Percentiles rank a stretch among this genome's conserved stretches.
These are phyloP conservation scores for Plasmodium vinckei DNA, from an alignment of 169 alveolate species.

Conservation along the genomic window DNA sequence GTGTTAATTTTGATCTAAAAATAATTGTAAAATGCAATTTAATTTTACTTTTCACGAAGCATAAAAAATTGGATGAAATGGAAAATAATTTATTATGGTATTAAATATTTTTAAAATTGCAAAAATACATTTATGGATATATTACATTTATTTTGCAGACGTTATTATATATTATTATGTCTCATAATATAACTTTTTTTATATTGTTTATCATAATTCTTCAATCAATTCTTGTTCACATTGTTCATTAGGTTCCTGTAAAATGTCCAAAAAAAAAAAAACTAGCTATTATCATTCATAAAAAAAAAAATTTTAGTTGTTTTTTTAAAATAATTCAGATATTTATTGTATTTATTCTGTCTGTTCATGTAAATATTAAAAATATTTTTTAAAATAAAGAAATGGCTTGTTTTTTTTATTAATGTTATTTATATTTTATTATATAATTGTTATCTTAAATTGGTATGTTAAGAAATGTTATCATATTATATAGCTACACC, in stretches of 20 bases:
- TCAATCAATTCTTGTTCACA: conserved; percentile 37
- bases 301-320: neutral
- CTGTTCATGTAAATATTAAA: neutral
- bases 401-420: conserved; percentile 8
- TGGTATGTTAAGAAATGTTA: neutral
- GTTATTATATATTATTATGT: conserved; percentile 9
- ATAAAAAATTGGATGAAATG: neutral
- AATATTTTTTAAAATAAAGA: conserved; percentile 10
- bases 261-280: conserved; percentile 52
- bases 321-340: neutral
- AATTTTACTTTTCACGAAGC: neutral
- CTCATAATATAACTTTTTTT: too few species aligned
- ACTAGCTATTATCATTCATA: neutral
- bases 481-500: conserved; percentile 3
- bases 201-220: conserved; percentile 14
- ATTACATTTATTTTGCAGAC: conserved; percentile 8
- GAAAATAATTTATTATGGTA: neutral
- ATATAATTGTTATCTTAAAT: conserved; percentile 1
- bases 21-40: neutral
- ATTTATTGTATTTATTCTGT: neutral
- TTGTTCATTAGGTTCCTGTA: conserved; percentile 31
- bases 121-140: neutral
- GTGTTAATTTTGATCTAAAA: neutral
- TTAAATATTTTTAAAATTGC: neutral
- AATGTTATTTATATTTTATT: conserved; percentile 9